phyloP scores from a whole-genome alignment of 768 basidiomycete genomes.

The Serpula lacrymans region DNA sequence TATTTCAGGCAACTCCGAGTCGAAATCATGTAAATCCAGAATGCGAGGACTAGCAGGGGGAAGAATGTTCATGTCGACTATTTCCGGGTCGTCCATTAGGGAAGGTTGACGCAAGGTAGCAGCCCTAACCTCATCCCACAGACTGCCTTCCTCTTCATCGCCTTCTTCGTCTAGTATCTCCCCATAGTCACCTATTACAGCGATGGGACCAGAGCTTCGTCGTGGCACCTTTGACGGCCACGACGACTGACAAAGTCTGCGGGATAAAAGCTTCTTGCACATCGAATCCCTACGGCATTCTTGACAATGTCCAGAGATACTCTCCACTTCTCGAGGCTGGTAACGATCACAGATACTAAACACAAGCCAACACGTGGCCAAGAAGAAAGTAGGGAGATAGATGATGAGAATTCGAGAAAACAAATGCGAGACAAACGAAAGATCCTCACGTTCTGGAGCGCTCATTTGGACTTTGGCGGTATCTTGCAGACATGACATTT shows the following conservation, averaged over 20 bases:
- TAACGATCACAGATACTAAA: slow-evolving; percentile 21
- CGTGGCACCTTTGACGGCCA: slow-evolving; percentile 1
- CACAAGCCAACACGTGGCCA: neutral
- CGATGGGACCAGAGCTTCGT: slow-evolving; percentile 1
- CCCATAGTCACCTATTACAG: slow-evolving; percentile 5
- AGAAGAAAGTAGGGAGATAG: neutral
- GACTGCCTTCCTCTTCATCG: slow-evolving; percentile 20
- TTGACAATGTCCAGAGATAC: slow-evolving; percentile 22
- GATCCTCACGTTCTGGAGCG: slow-evolving; percentile 26
- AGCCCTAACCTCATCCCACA: slow-evolving; percentile 27
- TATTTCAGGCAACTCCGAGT: slow-evolving; percentile 11
- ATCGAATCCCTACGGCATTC: slow-evolving; percentile 26
- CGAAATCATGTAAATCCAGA: slow-evolving; percentile 9
- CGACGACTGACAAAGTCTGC: slow-evolving; percentile 12
- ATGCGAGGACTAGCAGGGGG: slow-evolving; percentile 6
- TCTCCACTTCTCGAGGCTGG: slow-evolving; percentile 17
- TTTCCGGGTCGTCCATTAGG: slow-evolving; percentile 10
- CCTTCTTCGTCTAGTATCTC: slow-evolving; percentile 18
- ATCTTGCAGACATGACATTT: slow-evolving; percentile 18
- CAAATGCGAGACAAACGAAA: neutral
- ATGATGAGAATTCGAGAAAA: no score
- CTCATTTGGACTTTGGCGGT: slow-evolving; percentile 11
- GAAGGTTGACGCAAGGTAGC: slow-evolving; percentile 16
- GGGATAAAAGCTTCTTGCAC: slow-evolving; percentile 21
- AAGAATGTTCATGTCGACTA: neutral